Percentiles rank a stretch among this genome's conserved stretches.
phyloP scores from a whole-genome alignment of 1,284 basidiomycete genomes.

The Cutaneotrichosporon mucoides region DNA sequence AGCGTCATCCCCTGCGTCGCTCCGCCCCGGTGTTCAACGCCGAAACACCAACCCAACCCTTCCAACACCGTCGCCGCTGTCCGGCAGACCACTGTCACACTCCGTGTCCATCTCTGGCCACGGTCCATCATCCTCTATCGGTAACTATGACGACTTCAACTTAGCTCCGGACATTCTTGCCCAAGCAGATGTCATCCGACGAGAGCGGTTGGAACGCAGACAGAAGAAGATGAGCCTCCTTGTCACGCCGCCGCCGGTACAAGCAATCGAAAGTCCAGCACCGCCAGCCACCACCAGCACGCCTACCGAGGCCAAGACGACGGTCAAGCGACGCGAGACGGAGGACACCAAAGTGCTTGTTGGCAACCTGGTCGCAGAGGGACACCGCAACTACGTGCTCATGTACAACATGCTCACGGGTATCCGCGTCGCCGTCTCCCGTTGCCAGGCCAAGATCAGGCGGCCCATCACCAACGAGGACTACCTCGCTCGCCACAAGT shows the following conservation, averaged over 20 bases:
- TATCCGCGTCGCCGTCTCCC: slow-evolving; percentile 89
- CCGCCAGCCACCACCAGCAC: slow-evolving; percentile 46
- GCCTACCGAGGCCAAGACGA: neutral
- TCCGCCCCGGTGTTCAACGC: slow-evolving; percentile 24
- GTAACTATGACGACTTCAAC: slow-evolving; percentile 9
- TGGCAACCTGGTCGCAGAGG: slow-evolving; percentile 93
- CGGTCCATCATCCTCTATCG: neutral
- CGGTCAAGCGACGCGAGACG: slow-evolving; percentile 13
- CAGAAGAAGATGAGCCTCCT: slow-evolving; percentile 53
- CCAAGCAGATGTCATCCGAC: slow-evolving; percentile 74
- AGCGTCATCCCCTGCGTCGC: neutral
- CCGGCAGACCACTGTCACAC: slow-evolving; percentile 7
- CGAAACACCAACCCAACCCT: slow-evolving; percentile 35
- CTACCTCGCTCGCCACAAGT: slow-evolving; percentile 87
- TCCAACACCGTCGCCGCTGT: slow-evolving; percentile 9
- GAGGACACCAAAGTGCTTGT: slow-evolving; percentile 63
- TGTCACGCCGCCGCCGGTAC: neutral
- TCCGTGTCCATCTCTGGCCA: slow-evolving; percentile 9
- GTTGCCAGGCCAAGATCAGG: slow-evolving; percentile 92
- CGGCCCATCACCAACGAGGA: slow-evolving; percentile 79
- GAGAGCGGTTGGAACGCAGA: slow-evolving; percentile 62
- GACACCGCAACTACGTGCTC: slow-evolving; percentile 95
- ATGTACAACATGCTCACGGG: slow-evolving; percentile 99
- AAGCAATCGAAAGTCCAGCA: neutral
- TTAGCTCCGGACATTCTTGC: slow-evolving; percentile 62